Evolutionary conservation across 768 basidiomycete species (phyloP), one percentile per base, ranked within the genome.

Genomic region (Boletus huronensis): DNA sequence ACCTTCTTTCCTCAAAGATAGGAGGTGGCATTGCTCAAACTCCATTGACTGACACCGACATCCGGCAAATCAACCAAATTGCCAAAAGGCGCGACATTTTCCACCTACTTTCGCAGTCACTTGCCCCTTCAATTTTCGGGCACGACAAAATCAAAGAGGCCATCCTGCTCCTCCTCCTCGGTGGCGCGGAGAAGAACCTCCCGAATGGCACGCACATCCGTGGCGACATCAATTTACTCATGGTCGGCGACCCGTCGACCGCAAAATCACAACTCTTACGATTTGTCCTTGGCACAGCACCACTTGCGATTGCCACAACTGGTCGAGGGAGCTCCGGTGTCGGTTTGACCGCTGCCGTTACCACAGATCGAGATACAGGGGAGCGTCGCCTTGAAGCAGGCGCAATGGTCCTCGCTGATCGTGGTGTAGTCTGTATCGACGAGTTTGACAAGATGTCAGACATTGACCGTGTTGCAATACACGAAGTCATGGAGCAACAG

Each of bases 381-480:
- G 97, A 99, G 68, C 84, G 97, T 55, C 79, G 97, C 58, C 82
- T 99, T 48, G 97, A 99, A 75, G 97, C 97, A 4, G 97, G 97
- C 41, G 97, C 97, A 13, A 99, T 99, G 97, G 97, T 99, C 50
- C 86, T 99, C 55, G 97, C 97, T 28, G 97, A 99, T 72, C 86
- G 96, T 62, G 97, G 97, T 17, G 94, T 99, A 21, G 96, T 99
- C 42, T 99, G 97, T 72, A 98, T 99, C 63, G 97, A 99, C 72
- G 97, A 99, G 74, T 99, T 99, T 66, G 97, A 99, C 81, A 99
- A 99, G 72, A 98, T 99, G 97, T 95, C 93, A 26, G 97, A 99
- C 68, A 82, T 98, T 60, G 97, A 99, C 75, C 85, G 97, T 61
- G 96, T 98, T 19, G 96, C 97, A 32, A 99, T 99, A 64, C 97